These are phyloP conservation scores for Ephemerocybe angulata DNA, from an alignment of 768 basidiomycete species.

Conservation along the genomic window DNA sequence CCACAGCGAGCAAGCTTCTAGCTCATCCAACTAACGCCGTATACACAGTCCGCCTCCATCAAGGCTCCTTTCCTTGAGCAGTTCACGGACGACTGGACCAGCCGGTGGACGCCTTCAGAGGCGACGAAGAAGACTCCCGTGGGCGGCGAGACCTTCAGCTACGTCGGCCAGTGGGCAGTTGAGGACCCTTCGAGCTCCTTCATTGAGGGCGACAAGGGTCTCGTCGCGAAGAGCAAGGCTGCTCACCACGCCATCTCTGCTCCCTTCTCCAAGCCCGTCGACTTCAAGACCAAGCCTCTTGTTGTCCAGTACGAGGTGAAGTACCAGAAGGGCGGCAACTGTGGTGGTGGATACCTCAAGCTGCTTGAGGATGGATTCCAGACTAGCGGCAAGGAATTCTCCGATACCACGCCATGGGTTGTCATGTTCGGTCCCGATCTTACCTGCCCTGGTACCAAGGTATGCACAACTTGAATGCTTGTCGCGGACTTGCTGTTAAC, in stretches of 20 bases:
- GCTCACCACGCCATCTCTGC: constrained; percentile 99
- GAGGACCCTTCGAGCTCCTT: constrained; percentile 79
- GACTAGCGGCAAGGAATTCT: constrained; percentile 88
- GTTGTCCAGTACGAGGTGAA: constrained; percentile 99
- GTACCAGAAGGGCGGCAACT: constrained; percentile 98
- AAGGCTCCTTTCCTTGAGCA: constrained; percentile 94
- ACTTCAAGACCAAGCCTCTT: constrained; percentile 79
- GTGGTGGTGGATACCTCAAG: constrained; percentile 98
- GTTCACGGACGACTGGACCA: constrained; percentile 86
- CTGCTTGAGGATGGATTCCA: constrained; percentile 93
- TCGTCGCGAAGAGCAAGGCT: constrained; percentile 95
- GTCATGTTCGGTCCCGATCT: constrained; percentile 98
- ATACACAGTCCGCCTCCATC: constrained; percentile 63
- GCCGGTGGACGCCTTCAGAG: constrained; percentile 94
- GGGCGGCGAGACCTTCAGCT: constrained; percentile 93
- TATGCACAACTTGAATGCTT: constrained; percentile 23
- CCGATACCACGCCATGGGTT: constrained; percentile 90
- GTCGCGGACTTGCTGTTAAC: background rate
- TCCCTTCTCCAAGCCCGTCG: constrained; percentile 72
- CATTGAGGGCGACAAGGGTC: constrained; percentile 82
- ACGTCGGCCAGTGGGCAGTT: constrained; percentile 96
- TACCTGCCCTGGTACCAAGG: constrained; percentile 91
- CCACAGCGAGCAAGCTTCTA: background rate
- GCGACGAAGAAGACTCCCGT: constrained; percentile 98
- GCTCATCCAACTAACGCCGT: no score